Percentiles rank a stretch among this genome's conserved stretches.
Evolutionary conservation across 257 asterid species (phyloP).

Genomic region (Solanum commersonii): DNA sequence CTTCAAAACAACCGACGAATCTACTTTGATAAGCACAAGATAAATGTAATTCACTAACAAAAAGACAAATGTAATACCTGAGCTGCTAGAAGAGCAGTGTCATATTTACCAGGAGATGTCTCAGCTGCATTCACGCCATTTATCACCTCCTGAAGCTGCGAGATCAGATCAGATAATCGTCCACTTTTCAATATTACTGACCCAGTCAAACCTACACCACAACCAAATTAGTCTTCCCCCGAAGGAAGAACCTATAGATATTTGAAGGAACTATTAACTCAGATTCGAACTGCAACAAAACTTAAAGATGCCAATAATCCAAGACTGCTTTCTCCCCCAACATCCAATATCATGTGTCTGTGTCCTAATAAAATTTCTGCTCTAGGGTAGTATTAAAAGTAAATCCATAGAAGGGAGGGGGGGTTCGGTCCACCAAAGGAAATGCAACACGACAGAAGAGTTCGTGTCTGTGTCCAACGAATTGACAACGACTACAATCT

Average conservation of each 20-base stretch:
- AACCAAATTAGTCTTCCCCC: background rate
- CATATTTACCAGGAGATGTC: slow-evolving; percentile 69
- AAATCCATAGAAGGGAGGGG: background rate
- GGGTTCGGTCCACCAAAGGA: background rate
- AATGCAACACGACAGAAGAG: background rate
- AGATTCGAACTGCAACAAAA: background rate
- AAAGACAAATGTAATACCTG: slow-evolving; percentile 34
- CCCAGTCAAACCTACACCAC: slow-evolving; percentile 21
- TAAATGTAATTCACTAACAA: background rate
- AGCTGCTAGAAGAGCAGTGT: slow-evolving; percentile 61
- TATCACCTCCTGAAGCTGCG: slow-evolving; percentile 65
- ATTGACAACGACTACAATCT: background rate
- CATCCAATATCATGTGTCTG: background rate
- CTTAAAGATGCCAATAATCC: background rate
- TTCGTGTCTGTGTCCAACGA: background rate
- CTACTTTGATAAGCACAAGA: background rate
- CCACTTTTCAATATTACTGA: slow-evolving; percentile 72
- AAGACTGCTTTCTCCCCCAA: background rate
- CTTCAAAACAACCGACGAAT: background rate
- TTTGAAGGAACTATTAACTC: background rate
- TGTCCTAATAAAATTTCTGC: background rate
- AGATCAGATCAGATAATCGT: slow-evolving; percentile 53
- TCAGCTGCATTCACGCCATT: slow-evolving; percentile 61
- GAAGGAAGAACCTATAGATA: background rate
- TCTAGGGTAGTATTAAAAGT: background rate